phyloP scores from a whole-genome alignment of 495 filamentous ascomycete species.

The Daldinia caldariorum region DNA sequence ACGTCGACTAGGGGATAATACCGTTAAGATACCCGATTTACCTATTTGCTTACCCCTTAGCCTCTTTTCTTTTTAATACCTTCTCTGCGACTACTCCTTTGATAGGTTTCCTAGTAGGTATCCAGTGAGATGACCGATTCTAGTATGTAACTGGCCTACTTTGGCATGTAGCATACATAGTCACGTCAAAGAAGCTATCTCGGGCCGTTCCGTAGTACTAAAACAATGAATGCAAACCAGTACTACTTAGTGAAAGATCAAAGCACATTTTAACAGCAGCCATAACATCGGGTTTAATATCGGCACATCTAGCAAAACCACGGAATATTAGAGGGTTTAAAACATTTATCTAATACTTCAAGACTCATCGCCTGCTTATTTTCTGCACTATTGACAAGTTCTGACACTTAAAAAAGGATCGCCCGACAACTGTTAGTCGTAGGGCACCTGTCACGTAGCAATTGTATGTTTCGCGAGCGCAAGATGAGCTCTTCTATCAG shows the following conservation, averaged over 20 bases:
- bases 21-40: background rate
- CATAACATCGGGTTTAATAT: background rate
- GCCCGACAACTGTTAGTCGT: background rate
- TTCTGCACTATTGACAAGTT: background rate
- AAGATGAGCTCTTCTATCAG: background rate
- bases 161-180: background rate
- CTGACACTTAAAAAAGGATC: too few species aligned
- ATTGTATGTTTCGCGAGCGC: background rate
- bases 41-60: background rate
- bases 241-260: background rate
- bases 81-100: background rate
- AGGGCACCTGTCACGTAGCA: background rate
- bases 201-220: background rate
- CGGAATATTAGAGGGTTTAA: background rate
- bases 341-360: background rate
- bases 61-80: background rate
- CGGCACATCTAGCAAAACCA: background rate
- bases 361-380: background rate
- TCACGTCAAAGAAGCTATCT: background rate
- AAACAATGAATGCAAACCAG: background rate
- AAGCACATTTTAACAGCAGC: background rate
- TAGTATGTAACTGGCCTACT: background rate
- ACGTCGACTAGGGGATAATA: background rate
- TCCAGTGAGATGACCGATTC: background rate
- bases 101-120: background rate